phyloP scores from a whole-genome alignment of 1,284 basidiomycete species.

The Omphalotus olearius region DNA sequence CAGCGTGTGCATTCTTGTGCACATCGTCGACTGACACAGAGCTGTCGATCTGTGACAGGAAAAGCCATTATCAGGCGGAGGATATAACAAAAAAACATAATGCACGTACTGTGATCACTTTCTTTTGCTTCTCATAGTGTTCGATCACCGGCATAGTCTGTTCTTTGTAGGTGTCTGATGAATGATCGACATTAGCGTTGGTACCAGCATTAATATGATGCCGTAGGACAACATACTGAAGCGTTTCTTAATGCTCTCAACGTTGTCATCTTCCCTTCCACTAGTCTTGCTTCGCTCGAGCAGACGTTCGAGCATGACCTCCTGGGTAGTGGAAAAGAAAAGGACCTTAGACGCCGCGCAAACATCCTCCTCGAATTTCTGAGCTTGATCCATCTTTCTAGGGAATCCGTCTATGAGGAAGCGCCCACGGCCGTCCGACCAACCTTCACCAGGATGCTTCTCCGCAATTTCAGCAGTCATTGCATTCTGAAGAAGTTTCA shows the following conservation, averaged over 20 bases:
- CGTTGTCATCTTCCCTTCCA: conserved; percentile 95
- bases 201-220: neutral
- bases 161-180: conserved; percentile 80
- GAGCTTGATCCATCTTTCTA: conserved; percentile 97
- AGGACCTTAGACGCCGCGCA: conserved; percentile 80
- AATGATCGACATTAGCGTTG: neutral
- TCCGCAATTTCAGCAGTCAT: conserved; percentile 68
- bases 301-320: conserved; percentile 84
- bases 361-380: conserved; percentile 89
- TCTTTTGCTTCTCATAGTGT: conserved; percentile 68
- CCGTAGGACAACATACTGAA: conserved; percentile 60
- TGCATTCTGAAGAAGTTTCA: conserved; percentile 93
- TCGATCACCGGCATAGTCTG: conserved; percentile 97
- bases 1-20: conserved; percentile 54
- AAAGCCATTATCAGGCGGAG: neutral
- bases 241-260: conserved; percentile 93
- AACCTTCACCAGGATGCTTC: conserved; percentile 45
- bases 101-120: conserved; percentile 74
- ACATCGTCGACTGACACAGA: conserved; percentile 74
- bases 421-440: conserved; percentile 73
- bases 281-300: conserved; percentile 91
- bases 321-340: conserved; percentile 88
- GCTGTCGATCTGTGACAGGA: conserved; percentile 64
- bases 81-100: neutral
- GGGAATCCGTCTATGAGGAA: conserved; percentile 99